Evolutionary conservation across 257 asterid genomes (phyloP).

Genomic region (Solanum dulcamara): DNA sequence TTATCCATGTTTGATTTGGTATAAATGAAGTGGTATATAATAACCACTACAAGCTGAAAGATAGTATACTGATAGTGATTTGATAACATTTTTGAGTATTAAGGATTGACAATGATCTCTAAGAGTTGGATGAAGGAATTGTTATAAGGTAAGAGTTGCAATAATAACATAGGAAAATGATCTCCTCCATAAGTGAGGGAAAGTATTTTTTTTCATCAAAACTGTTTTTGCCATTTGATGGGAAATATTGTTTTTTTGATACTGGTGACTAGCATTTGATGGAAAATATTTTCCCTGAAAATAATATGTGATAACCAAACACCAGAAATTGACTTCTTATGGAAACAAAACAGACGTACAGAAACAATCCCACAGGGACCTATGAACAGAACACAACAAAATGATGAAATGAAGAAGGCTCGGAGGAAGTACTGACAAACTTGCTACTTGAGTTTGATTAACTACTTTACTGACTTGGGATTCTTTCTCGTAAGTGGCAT

Average conservation of each 20-base stretch:
- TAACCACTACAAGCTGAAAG: not conserved
- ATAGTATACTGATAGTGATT: not conserved
- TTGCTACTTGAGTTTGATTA: not conserved
- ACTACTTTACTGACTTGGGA: not conserved
- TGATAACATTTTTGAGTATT: not conserved
- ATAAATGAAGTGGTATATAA: not conserved
- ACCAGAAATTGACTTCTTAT: not conserved
- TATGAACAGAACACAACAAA: not conserved
- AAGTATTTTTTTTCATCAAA: not conserved
- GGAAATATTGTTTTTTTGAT: not conserved
- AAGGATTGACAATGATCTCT: not conserved
- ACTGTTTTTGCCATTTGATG: not conserved
- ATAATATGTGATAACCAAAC: not conserved
- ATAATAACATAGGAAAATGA: not conserved
- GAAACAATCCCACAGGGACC: not conserved
- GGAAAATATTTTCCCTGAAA: not conserved
- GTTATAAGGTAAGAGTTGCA: not conserved
- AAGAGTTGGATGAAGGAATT: not conserved
- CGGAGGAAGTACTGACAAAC: not conserved
- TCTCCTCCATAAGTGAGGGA: not conserved
- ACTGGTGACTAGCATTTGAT: not conserved
- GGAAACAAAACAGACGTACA: not conserved
- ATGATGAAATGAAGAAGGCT: not conserved
- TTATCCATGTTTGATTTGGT: not conserved
- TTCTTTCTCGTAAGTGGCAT: not conserved